Evolutionary conservation across 495 filamentous ascomycete species (phyloP).

Genomic region (Amphirosellinia nigrospora): DNA sequence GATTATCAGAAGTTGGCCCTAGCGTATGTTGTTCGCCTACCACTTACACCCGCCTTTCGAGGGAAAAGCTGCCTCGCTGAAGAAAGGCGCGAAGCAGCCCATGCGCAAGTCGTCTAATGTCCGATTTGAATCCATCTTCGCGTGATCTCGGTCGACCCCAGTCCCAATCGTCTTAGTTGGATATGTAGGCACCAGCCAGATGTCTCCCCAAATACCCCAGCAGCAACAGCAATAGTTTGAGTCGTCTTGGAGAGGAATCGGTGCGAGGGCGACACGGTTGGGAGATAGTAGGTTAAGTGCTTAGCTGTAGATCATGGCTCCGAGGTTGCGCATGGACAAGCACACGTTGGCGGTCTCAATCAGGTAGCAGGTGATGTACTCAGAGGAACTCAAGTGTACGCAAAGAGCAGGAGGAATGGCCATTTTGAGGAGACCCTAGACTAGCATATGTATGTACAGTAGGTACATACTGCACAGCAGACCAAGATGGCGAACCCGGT

Average conservation of each 20-base stretch:
- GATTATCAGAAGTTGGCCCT: constrained; percentile 26
- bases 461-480: too few species aligned
- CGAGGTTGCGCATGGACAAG: constrained; percentile 16
- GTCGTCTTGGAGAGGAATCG: not conserved
- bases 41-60: constrained; percentile 51
- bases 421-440: constrained; percentile 23
- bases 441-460: constrained; percentile 17
- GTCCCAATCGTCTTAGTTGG: not conserved
- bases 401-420: constrained; percentile 19
- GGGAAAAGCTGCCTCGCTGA: constrained; percentile 39
- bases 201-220: not conserved
- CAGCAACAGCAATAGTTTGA: not conserved
- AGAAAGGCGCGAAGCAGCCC: constrained; percentile 45
- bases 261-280: constrained; percentile 11
- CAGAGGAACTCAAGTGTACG: constrained; percentile 7
- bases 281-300: not conserved
- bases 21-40: not conserved
- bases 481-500: constrained; percentile 19
- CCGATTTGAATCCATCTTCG: constrained; percentile 38
- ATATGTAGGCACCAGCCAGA: not conserved
- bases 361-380: not conserved
- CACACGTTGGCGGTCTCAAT: not conserved
- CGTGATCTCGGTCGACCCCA: constrained; percentile 8
- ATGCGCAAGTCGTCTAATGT: constrained; percentile 29
- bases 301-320: constrained; percentile 19